Evolutionary conservation across 768 basidiomycete genomes (phyloP), one percentile per base, ranked within the genome.

Genomic region (Agrocybe chaxingu): DNA sequence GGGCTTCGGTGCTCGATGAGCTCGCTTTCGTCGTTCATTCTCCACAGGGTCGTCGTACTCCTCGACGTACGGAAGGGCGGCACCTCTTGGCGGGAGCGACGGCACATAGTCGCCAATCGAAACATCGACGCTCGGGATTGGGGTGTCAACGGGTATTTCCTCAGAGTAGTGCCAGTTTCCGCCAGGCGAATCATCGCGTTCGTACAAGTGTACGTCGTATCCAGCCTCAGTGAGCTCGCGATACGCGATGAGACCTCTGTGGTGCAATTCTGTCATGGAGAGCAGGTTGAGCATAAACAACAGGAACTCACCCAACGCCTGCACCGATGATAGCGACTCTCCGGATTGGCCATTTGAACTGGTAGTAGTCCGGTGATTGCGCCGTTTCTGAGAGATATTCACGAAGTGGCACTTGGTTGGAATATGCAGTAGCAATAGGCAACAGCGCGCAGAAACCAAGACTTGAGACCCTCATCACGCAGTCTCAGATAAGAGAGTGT

Each of bases 111-210:
- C 73, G 1, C 61, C 69, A 4, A 67, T 50, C 0, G 61, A 51
- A 7, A 67, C 58, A 46, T 67, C 63, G 2, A 52, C 58, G 47
- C 69, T 70, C 3, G 72, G 74, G 11, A 75, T 61, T 11, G 71
- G 66, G 1, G 70, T 65, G 43, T 69, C 58, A 4, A 65, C 51
- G 2, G 73, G 66, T 1, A 54, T 57, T 47, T 73, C 68, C 6
- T 73, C 72, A 7, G 70, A 70, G 42, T 73, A 74, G 50, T 71
- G 71, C 74, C 74, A 75, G 49, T 69, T 72, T 7, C 72, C 72
- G 3, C 72, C 71, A 1, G 74, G 71, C 0, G 63, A 45, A 24
- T 58, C 49, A 52, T 74, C 74, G n/a, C 73, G 67, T 46, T 74
- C 70, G 42, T 66, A 72, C 7, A 72, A 38, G 36, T 66, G 67